A percentile compares a stretch with the other conserved stretches of the same genome.
phyloP scores from a whole-genome alignment of 2,329 filamentous ascomycete genomes.

The Fusarium tricinctum region DNA sequence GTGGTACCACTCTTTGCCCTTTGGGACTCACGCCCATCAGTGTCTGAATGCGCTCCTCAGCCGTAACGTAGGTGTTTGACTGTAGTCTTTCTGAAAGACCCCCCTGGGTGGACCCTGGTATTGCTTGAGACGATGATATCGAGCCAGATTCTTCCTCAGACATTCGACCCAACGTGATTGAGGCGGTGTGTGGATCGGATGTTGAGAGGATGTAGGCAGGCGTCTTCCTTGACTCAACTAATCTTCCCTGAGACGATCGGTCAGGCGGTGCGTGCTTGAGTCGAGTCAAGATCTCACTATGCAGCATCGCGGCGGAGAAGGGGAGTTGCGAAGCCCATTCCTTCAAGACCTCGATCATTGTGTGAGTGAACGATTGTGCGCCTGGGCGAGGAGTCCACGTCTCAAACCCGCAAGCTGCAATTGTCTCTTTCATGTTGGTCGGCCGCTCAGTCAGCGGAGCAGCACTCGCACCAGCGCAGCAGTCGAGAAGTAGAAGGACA shows the following conservation, averaged over 20 bases:
- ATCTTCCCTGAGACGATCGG: constrained; percentile 42
- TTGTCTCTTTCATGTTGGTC: constrained; percentile 49
- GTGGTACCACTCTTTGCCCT: constrained; percentile 43
- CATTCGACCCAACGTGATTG: constrained; percentile 45
- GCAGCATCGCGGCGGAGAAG: constrained; percentile 49
- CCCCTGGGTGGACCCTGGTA: constrained; percentile 37
- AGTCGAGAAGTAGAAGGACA: constrained; percentile 47
- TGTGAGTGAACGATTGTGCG: constrained; percentile 46
- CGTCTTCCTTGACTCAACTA: constrained; percentile 47
- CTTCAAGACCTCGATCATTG: constrained; percentile 47
- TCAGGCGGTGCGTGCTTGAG: constrained; percentile 47
- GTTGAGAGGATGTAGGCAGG: constrained; percentile 49
- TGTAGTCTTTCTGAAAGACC: constrained; percentile 46
- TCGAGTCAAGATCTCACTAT: constrained; percentile 47
- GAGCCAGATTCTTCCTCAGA: constrained; percentile 41
- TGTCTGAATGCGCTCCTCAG: constrained; percentile 45
- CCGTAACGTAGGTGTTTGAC: constrained; percentile 37
- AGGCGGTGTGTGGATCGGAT: constrained; percentile 45
- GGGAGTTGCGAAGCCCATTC: constrained; percentile 47
- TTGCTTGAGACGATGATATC: constrained; percentile 38
- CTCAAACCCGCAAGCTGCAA: constrained; percentile 49
- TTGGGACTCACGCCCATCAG: constrained; percentile 41
- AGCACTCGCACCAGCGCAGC: constrained; percentile 48
- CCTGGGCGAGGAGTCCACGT: constrained; percentile 47
- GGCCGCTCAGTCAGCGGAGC: constrained; percentile 46